These are phyloP conservation scores for Crithidia expoeki DNA, from an alignment of 208 protist genomes.

Conservation along the genomic window DNA sequence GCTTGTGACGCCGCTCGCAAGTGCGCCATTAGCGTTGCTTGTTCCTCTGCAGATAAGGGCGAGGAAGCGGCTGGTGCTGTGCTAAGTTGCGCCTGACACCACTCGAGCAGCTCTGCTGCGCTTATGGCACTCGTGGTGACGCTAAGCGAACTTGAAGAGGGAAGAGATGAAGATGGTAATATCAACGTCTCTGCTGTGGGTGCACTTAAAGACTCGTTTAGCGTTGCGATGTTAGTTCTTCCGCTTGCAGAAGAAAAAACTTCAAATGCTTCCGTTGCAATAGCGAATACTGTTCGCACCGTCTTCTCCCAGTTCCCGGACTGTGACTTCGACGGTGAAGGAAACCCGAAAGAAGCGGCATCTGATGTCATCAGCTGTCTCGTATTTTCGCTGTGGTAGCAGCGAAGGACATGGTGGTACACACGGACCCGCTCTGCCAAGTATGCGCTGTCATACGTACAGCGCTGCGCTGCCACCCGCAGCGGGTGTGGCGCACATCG, in stretches of 20 bases:
- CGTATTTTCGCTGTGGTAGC: slow-evolving; percentile 4
- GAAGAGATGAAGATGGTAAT: background rate
- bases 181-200: background rate
- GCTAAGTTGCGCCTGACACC: background rate
- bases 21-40: background rate
- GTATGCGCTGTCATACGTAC: slow-evolving; percentile 17
- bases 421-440: slow-evolving; percentile 18
- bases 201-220: too few relatives aligned
- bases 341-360: background rate
- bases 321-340: background rate
- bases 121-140: background rate
- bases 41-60: background rate
- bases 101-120: slow-evolving; percentile 10
- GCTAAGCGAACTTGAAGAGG: background rate
- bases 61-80: background rate
- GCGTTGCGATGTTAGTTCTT: background rate
- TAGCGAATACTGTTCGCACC: background rate
- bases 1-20: background rate
- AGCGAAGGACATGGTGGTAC: slow-evolving; percentile 22
- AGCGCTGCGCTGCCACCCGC: background rate
- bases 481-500: slow-evolving; percentile 12
- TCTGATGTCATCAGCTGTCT: background rate
- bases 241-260: background rate
- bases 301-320: background rate
- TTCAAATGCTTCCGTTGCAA: slow-evolving; percentile 6